Base-by-base conservation (phyloP, 2,329 filamentous ascomycete genomes). In the Fusarium gaditjirri region DNA sequence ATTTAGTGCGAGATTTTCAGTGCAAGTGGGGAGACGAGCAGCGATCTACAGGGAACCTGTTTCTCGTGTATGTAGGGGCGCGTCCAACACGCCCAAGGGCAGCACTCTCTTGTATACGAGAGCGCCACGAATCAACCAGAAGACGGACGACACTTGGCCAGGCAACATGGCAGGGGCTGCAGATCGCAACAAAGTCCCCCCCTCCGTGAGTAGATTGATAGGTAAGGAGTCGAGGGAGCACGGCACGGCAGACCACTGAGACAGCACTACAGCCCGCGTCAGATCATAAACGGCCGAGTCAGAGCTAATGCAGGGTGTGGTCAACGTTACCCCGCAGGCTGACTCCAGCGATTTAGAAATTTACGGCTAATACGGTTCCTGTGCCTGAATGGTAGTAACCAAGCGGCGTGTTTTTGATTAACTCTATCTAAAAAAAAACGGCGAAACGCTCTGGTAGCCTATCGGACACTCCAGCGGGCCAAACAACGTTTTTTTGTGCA, bases 51-150 rank as follows among this genome's bases (percentile, higher is more conserved):
- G 31, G 57, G 50, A 57, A 58, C 27, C 27, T 33, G 65, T 65
- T 38, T 27, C 60, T 70, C 67, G 65, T 70, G 67, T 70, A 70
- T 65, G 60, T 70, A 70, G 52, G 67, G 54, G 49, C 29, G 49
- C 29, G 23, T 52, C n/a, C 21, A 52, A 42, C 46, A 33, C n/a
- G 58, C 61, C 61, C 54, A 43, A 60, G 44, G 49, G 49, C 41
- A 39, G 33, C 41, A 13, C 16, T 39, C 41, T 39, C 41, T 41
- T 44, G 27, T 23, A 55, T 61, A 61, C 62, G 63, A 67, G 63
- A 65, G 65, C 53, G 43, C 59, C 53, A 69, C 65, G 65, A 65
- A 68, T 67, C 61, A 59, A 31, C 55, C 42, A 16, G 12, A 36
- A 39, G 56, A 43, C 35, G 2, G 1, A 27, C 25, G 44, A 31